Evolutionary conservation across 1,284 basidiomycete genomes (phyloP).

Genomic region (Irpex sp.): DNA sequence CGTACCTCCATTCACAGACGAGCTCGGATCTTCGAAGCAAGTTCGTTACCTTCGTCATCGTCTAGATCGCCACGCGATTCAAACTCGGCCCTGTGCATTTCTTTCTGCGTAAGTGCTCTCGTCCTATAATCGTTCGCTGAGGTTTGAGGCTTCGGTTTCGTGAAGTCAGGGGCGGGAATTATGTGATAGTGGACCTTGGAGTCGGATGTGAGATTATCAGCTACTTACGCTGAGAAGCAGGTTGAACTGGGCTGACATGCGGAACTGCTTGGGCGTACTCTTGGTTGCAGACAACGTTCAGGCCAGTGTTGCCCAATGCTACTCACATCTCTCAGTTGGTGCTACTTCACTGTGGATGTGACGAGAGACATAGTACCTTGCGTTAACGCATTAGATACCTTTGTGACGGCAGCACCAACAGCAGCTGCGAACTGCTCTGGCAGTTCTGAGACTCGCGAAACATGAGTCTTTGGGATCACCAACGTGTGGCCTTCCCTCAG

Average conservation of each 20-base stretch:
- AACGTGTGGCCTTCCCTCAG: conserved; percentile 65
- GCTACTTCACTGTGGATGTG: too few relatives aligned
- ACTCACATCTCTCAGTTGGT: background rate
- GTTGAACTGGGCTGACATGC: too few relatives aligned
- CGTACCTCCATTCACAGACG: conserved; percentile 13
- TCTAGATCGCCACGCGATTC: conserved; percentile 55
- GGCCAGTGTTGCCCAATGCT: conserved; percentile 62
- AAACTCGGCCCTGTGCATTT: conserved; percentile 58
- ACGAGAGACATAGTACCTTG: conserved; percentile 37
- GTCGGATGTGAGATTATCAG: too few relatives aligned
- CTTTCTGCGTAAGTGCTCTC: conserved; percentile 35
- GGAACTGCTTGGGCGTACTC: conserved; percentile 79
- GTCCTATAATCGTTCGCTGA: conserved; percentile 16
- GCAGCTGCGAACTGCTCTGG: conserved; percentile 58
- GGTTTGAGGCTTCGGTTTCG: conserved; percentile 14
- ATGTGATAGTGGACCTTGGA: conserved; percentile 84
- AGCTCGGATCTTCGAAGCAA: conserved; percentile 42
- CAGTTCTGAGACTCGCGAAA: conserved; percentile 58
- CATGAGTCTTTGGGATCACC: conserved; percentile 65
- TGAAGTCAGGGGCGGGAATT: conserved; percentile 64
- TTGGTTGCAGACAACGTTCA: conserved; percentile 77
- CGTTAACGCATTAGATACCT: conserved; percentile 58
- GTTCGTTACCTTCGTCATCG: conserved; percentile 48
- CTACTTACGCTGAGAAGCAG: too few relatives aligned
- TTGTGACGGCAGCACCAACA: conserved; percentile 54